phyloP scores from a whole-genome alignment of 2,329 filamentous ascomycete genomes.

The Fusarium liriodendri region DNA sequence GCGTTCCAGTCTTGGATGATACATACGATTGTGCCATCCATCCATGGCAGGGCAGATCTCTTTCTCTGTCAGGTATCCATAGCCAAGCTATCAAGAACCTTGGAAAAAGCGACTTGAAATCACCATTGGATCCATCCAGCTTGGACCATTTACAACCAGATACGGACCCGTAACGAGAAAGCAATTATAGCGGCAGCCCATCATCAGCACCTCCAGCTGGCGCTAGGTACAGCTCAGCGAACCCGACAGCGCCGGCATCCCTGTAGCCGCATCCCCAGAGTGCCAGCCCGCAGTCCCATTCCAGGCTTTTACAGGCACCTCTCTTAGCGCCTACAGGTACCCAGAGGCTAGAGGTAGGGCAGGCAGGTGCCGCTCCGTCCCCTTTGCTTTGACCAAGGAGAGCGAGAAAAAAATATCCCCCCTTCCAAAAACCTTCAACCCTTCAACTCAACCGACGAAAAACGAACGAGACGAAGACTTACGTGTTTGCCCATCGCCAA shows the following conservation, averaged over 20 bases:
- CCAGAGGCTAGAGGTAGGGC: background rate
- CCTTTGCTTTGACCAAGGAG: background rate
- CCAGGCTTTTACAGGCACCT: slow-evolving; percentile 14
- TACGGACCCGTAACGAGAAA: background rate
- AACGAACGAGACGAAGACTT: slow-evolving; percentile 41
- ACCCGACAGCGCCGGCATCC: slow-evolving; percentile 24
- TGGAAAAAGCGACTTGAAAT: background rate
- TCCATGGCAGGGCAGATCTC: slow-evolving; percentile 1
- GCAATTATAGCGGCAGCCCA: slow-evolving; percentile 24
- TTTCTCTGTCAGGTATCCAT: background rate
- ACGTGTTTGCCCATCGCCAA: slow-evolving; percentile 42
- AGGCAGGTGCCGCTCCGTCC: background rate
- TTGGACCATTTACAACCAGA: background rate
- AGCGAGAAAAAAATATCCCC: slow-evolving; percentile 32
- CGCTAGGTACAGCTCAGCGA: slow-evolving; percentile 22
- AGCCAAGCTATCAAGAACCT: slow-evolving; percentile 18
- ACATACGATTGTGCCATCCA: slow-evolving; percentile 9
- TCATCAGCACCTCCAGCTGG: slow-evolving; percentile 17
- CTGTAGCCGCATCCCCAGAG: slow-evolving; percentile 26
- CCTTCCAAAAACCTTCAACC: slow-evolving; percentile 41
- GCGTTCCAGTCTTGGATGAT: slow-evolving; percentile 24
- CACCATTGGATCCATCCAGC: background rate
- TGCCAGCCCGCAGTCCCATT: slow-evolving; percentile 24
- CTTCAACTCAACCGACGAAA: slow-evolving; percentile 41
- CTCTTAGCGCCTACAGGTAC: slow-evolving; percentile 22